phyloP scores from a whole-genome alignment of 352 stramenopile genomes.

The Globisporangium cylindrosporum region DNA sequence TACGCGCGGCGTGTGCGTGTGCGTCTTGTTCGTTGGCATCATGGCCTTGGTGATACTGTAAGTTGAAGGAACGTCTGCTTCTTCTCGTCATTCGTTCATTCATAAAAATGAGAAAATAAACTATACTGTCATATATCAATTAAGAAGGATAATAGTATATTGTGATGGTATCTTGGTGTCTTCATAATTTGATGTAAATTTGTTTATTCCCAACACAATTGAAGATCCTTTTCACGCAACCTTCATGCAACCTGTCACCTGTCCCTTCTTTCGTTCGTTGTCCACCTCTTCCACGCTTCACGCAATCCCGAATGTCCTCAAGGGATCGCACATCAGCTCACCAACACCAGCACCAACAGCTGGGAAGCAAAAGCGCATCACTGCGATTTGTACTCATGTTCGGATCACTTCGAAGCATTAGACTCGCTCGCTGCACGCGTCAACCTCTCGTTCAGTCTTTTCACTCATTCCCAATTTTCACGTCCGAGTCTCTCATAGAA shows the following conservation, averaged over 20 bases:
- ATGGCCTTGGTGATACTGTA: not conserved
- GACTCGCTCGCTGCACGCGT: not conserved
- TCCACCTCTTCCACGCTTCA: not conserved
- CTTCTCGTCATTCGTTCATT: no score
- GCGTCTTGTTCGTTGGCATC: not conserved
- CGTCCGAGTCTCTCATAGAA: not conserved
- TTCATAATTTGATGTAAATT: not conserved
- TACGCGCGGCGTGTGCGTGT: not conserved
- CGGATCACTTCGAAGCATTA: not conserved
- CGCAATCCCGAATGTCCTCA: not conserved
- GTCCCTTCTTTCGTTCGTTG: not conserved
- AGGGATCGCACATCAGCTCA: constrained; percentile 2
- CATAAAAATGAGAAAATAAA: not conserved
- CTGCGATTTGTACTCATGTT: not conserved
- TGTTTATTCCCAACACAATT: not conserved
- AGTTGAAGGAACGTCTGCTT: no score
- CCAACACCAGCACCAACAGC: not conserved
- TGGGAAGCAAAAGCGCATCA: not conserved
- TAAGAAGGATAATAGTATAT: not conserved
- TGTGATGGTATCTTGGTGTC: not conserved
- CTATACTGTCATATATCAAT: not conserved
- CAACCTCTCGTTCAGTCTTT: not conserved
- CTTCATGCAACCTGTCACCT: not conserved
- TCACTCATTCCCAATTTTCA: not conserved
- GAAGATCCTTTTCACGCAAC: not conserved